Conservation (phyloP, 768 basidiomycete species). For the Lactarius akahatsu region DNA sequence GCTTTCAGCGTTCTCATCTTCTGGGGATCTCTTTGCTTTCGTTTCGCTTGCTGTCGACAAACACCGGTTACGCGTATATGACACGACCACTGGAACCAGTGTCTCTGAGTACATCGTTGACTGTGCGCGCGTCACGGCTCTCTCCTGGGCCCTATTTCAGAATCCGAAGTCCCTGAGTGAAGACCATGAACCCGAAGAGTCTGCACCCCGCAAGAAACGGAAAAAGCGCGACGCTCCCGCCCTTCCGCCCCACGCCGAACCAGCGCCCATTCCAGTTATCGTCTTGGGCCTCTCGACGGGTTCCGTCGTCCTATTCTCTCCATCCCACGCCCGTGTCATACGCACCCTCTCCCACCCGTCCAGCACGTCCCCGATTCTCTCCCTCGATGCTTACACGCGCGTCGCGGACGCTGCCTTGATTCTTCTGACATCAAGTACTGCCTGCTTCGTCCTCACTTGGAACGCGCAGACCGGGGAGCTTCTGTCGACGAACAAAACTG, state of each 20-base stretch:
- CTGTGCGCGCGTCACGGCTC: conserved; percentile 51
- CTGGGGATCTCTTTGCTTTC: conserved; percentile 56
- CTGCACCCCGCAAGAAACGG: conserved; percentile 53
- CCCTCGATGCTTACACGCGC: conserved; percentile 41
- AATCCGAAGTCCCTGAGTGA: conserved; percentile 33
- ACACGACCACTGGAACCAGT: conserved; percentile 53
- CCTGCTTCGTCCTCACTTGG: conserved; percentile 59
- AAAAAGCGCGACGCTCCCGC: conserved; percentile 43
- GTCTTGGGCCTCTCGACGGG: conserved; percentile 63
- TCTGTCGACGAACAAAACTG: conserved; percentile 52
- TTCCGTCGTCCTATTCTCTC: conserved; percentile 58
- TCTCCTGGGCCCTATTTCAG: conserved; percentile 50
- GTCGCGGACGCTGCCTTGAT: conserved; percentile 35
- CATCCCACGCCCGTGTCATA: conserved; percentile 54
- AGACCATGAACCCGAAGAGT: conserved; percentile 32
- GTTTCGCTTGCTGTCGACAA: conserved; percentile 69
- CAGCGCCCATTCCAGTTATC: conserved; percentile 43
- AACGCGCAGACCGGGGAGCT: conserved; percentile 50
- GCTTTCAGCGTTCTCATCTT: conserved; percentile 60
- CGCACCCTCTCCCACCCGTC: conserved; percentile 55
- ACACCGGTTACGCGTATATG: conserved; percentile 65
- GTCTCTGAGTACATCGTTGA: conserved; percentile 59
- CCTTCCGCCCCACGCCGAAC: conserved; percentile 32
- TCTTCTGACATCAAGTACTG: conserved; percentile 59
- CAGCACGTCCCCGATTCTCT: conserved; percentile 52